Evolutionary conservation across 257 asterid genomes (phyloP), one percentile per base, ranked within the genome.

Genomic region (Rubia yunnanensis): DNA sequence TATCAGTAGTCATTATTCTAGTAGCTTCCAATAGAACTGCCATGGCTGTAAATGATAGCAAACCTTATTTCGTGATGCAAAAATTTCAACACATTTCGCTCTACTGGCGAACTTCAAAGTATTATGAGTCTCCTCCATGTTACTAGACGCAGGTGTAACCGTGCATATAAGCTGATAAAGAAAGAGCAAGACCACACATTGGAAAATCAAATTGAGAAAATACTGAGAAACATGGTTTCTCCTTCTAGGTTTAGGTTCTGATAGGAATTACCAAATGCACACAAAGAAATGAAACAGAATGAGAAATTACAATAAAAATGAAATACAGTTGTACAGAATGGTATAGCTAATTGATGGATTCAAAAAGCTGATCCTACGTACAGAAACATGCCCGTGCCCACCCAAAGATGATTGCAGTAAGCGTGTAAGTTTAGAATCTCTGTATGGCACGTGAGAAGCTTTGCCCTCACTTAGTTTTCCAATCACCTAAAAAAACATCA

Each of bases 331-430:
- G 26, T 34, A 53, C 52, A 4, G n/a, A 34, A 52, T 11, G 9
- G 23, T 18, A 15, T 17, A 70, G 13, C 34, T 5, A 27, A 23
- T 31, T 32, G 46, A 3, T 1, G 52, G 20, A 68, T 26, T 9
- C 27, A 61, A 35, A 13, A 26, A 3, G 61, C 48, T 60, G 10
- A 1, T 38, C 41, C 10, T 59, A 56, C 99, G 86, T 77, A 94
- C 99, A 70, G 99, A 94, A 80, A 94, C 98, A 82, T 90, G 96
- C 39, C 99, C 99, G 60, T 85, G 99, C 69, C 99, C 99, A 78
- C 99, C 86, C 49, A 94, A 82, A 39, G 99, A 94, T 72, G 99
- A 94, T 72, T 94, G 99, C 57, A 94, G 81, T 70, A 94, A 82
- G 57, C 99, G 92, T 49, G 99, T 94, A 63, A 94, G 96, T 80